Base-by-base conservation (phyloP, 1,139 yeast species). In the Debaryomyces sp. region DNA sequence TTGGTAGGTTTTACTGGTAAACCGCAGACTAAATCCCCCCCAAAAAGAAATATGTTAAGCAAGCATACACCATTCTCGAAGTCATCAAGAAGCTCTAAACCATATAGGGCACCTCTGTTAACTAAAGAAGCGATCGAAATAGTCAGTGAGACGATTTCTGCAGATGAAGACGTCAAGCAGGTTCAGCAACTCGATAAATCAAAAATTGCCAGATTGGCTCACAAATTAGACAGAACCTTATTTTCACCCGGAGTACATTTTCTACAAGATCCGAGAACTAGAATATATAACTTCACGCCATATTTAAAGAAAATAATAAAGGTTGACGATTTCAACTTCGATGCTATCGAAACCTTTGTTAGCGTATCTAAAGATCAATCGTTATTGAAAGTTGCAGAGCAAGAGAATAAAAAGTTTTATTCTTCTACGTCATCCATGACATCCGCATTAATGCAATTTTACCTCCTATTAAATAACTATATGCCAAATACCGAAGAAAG, bases 391-490 rank as follows among this genome's bases (percentile, higher is more conserved):
- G 65, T 87, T 13, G 85, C 96, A 0, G 57, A 68, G 22, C 60
- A 67, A 15, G 68, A 73, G 23, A 53, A 59, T 22, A 62, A 61
- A 49, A 75, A 72, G 49, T 92, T 77, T 62, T 82, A 81, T 52
- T 88, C 96, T 1, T 90, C 97, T 0, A 91, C 98, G 0, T 88
- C 96, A 21, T 87, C 97, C 2, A 79, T 94, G 87, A 91, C 98
- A 0, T 77, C 85, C 0, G 70, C 86, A 0, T 73, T 94, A 45
- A 75, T 84, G 10, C 96, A 91, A 49, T 73, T 92, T 53, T 97
- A 94, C 66, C 76, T 85, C 18, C 60, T 94, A 10, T 82, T 96
- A 26, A 84, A 86, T 58, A 75, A 81, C 58, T 75, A 71, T 54
- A 50, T 60, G 21, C 57, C 60, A 2, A 44, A 43, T 2, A 49